These are phyloP conservation scores for Lizonia empirigonia DNA, from an alignment of 2,329 filamentous ascomycete genomes.

Conservation along the genomic window DNA sequence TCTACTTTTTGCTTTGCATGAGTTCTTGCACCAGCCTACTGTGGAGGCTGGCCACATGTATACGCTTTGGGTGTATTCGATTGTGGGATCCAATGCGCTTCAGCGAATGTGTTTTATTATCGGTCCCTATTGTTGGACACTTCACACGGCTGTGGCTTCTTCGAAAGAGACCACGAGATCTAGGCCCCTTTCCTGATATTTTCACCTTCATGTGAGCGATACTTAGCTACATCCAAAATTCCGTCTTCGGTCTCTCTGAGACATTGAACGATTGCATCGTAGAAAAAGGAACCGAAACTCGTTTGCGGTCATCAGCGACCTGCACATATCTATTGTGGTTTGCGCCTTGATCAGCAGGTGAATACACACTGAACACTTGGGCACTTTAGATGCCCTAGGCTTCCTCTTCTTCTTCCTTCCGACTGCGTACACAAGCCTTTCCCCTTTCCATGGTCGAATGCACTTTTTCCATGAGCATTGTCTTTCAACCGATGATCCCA, in stretches of 20 bases:
- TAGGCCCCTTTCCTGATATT: not conserved
- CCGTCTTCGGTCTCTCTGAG: conserved; percentile 3
- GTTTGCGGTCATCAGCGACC: not conserved
- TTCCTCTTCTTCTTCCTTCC: not conserved
- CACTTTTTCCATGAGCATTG: not conserved
- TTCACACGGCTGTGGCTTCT: not conserved
- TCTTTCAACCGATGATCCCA: too few species aligned
- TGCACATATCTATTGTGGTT: not conserved
- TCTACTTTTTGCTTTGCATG: conserved; percentile 15
- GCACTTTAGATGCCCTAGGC: not conserved
- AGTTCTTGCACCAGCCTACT: conserved; percentile 1
- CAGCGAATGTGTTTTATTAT: conserved; percentile 19
- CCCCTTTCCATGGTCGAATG: too few species aligned
- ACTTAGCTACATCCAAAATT: conserved; percentile 12
- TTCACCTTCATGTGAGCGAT: conserved; percentile 14
- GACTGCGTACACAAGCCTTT: not conserved
- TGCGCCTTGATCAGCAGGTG: not conserved
- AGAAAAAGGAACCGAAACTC: conserved; percentile 5
- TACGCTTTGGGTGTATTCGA: conserved; percentile 13
- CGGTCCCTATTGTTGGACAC: conserved; percentile 2
- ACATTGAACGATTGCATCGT: conserved; percentile 7
- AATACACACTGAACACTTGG: not conserved
- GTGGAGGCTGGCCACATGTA: conserved; percentile 7
- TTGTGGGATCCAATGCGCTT: conserved; percentile 7
- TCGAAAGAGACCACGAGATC: not conserved